Evolutionary conservation across 2,329 filamentous ascomycete genomes (phyloP), one percentile per base, ranked within the genome.

Genomic region (Leptosphaerulina australis): DNA sequence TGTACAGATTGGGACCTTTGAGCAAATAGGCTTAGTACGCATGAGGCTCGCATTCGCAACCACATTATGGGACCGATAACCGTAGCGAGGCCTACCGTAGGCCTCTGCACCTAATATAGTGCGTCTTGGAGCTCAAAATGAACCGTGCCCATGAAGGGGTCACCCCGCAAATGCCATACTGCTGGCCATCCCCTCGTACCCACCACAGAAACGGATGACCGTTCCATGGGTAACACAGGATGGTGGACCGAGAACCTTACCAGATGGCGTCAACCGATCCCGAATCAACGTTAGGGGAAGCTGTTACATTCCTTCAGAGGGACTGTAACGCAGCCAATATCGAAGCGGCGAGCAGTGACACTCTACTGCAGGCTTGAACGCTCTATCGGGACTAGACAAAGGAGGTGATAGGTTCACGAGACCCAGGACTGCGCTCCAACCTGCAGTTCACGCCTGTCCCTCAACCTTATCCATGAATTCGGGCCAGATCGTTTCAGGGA

Each of bases 391-490:
- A 38, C 18, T 28, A 28, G 36, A 15, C 24, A 56, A 55, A 60
- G 53, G 50, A 60, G 62, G 26, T 43, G 33, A 36, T 40, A 39
- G 24, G 54, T 40, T 44, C 56, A 56, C 57, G 49, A 37, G 46
- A 38, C 45, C 33, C 37, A 47, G 28, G 26, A 50, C 50, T 44
- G 53, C 53, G 55, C 52, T 49, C 43, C 54, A 50, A 58, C 49
- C 58, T 64, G 59, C 39, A 44, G 64, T 63, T 65, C 63, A 64
- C 59, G 64, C 59, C 58, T 55, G 51, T 35, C 50, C 43, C 53
- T 11, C 57, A 71, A 66, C 67, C 65, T 71, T 69, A 70, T 67
- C 68, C 68, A 66, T 59, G 50, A 53, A 29, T 20, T 53, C 55
- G 68, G 68, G 67, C 62, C 67, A 63, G 44, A 60, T 57, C 53